phyloP scores from a whole-genome alignment of 2,329 filamentous ascomycete genomes.

The Thelonectria rubi region DNA sequence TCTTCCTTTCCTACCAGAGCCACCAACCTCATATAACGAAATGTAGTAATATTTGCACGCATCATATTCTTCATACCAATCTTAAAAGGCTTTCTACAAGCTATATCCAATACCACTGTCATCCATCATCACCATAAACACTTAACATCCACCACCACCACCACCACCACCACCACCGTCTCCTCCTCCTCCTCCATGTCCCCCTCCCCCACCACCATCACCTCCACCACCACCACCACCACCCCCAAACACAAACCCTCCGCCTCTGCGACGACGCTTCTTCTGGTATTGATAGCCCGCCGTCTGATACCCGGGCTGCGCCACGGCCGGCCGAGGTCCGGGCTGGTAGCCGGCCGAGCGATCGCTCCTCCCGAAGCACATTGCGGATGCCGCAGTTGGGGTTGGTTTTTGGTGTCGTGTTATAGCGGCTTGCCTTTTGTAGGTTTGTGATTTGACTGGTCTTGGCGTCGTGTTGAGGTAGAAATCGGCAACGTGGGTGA shows the following conservation, averaged over 20 bases:
- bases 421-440: not conserved
- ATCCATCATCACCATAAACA: not conserved
- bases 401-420: not conserved
- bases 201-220: not conserved
- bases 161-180: not conserved
- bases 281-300: not conserved
- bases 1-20: no score
- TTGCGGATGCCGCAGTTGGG: not conserved
- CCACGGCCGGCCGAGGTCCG: conserved; percentile 3
- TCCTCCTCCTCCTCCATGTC: not conserved
- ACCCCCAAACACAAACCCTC: not conserved
- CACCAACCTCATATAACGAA: no score
- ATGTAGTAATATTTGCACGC: no score
- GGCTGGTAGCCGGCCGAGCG: conserved; percentile 7
- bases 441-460: no score
- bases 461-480: no score
- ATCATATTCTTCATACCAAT: not conserved
- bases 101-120: no score
- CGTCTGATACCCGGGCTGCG: not conserved
- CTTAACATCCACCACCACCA: not conserved
- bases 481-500: no score
- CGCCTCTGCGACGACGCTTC: not conserved
- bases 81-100: not conserved
- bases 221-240: not conserved
- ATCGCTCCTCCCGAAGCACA: conserved; percentile 16